These are phyloP conservation scores for Scheffersomyces segobiensis DNA, from an alignment of 1,139 yeast species.

Conservation along the genomic window DNA sequence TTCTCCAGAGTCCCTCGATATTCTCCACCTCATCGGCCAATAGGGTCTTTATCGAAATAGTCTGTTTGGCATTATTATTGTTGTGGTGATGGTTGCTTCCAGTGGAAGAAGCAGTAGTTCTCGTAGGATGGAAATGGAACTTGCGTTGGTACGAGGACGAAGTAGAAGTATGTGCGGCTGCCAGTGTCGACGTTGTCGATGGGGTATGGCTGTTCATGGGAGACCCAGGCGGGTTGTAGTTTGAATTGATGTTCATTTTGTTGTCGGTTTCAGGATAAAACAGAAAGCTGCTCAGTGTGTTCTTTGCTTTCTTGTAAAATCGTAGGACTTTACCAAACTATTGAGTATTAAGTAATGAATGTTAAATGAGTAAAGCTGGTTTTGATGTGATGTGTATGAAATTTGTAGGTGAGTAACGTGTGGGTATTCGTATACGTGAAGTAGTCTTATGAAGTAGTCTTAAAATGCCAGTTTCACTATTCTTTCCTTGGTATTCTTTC, in stretches of 20 bases:
- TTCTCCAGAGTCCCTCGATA: slow-evolving; percentile 72
- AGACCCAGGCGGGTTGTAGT: neutral
- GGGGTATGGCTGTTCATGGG: neutral
- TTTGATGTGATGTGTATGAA: too few relatives aligned
- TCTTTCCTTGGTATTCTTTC: neutral
- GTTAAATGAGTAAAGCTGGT: neutral
- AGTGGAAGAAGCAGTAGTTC: neutral
- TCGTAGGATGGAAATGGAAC: neutral
- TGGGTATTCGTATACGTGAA: neutral
- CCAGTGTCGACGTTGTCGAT: neutral
- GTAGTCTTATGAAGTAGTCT: neutral
- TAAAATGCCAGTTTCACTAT: neutral
- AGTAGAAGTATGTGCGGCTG: neutral
- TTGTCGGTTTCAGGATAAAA: neutral
- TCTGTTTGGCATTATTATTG: slow-evolving; percentile 3
- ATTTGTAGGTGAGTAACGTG: neutral
- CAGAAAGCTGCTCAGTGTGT: neutral
- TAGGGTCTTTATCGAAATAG: slow-evolving; percentile 3
- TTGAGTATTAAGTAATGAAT: neutral
- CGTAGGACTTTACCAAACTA: neutral
- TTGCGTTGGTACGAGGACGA: neutral
- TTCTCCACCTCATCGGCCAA: slow-evolving; percentile 32
- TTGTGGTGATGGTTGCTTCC: neutral
- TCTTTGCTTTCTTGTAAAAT: too few relatives aligned
- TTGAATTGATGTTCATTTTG: neutral